Conservation (phyloP, 2,329 filamentous ascomycete species). For the Corinectria fuckeliana region DNA sequence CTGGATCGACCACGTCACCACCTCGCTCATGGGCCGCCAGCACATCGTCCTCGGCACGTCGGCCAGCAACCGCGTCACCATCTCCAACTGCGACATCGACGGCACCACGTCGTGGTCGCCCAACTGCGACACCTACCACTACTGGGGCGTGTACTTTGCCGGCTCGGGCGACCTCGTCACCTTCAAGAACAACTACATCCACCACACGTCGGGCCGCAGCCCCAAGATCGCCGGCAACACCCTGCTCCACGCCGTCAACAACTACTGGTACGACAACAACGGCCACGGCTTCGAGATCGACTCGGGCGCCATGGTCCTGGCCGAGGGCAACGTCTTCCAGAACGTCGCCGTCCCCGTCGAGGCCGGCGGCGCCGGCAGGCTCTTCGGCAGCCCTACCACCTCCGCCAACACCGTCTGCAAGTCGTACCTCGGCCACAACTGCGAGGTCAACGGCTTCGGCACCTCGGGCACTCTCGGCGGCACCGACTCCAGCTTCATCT, state of each 20-base stretch:
- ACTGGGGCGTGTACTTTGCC: conserved; percentile 65
- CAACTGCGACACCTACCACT: conserved; percentile 64
- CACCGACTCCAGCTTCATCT: conserved; percentile 55
- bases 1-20: conserved; percentile 63
- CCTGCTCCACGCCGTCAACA: conserved; percentile 65
- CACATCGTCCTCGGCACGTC: conserved; percentile 64
- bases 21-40: conserved; percentile 64
- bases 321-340: conserved; percentile 65
- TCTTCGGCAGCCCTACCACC: conserved; percentile 43
- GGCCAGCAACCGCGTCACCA: conserved; percentile 61
- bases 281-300: conserved; percentile 65
- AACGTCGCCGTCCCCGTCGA: conserved; percentile 54
- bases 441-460: conserved; percentile 57
- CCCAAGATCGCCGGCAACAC: conserved; percentile 65
- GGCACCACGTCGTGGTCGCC: conserved; percentile 61
- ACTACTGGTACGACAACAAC: conserved; percentile 62
- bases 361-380: conserved; percentile 39
- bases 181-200: conserved; percentile 66
- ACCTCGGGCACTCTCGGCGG: conserved; percentile 47
- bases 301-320: conserved; percentile 52
- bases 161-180: conserved; percentile 63
- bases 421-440: conserved; percentile 54
- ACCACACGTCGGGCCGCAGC: conserved; percentile 62
- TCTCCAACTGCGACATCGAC: conserved; percentile 67
- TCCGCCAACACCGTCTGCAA: conserved; percentile 50